Percentiles rank a stretch among this genome's conserved stretches.
These are phyloP conservation scores for Dimocarpus longan DNA, from an alignment of 345 rosid genomes.

Conservation along the genomic window DNA sequence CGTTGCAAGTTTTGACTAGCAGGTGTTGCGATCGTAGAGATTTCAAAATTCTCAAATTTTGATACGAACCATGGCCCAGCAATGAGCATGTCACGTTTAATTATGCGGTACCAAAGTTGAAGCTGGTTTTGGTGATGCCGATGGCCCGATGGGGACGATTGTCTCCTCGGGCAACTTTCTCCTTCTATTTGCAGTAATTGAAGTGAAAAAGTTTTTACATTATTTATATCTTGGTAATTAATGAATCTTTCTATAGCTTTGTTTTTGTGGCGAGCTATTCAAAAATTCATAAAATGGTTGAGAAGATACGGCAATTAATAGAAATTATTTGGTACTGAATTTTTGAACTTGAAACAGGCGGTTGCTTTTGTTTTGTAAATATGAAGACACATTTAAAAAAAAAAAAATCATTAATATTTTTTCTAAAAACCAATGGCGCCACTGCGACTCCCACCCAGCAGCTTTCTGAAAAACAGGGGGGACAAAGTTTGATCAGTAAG, in stretches of 20 bases:
- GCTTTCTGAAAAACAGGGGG: too few relatives aligned
- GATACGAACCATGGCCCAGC: slow-evolving; percentile 16
- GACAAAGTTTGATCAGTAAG: too few relatives aligned
- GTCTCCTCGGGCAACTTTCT: too few relatives aligned
- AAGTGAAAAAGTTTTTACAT: too few relatives aligned
- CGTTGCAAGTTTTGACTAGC: neutral
- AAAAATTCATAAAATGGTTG: neutral
- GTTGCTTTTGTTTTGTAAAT: too few relatives aligned
- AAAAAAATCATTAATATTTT: too few relatives aligned
- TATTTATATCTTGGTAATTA: too few relatives aligned
- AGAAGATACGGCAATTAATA: neutral
- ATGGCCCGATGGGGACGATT: too few relatives aligned
- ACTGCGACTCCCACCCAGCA: too few relatives aligned
- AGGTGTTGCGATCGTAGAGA: neutral
- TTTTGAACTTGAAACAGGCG: too few relatives aligned
- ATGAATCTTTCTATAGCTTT: neutral
- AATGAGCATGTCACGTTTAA: neutral
- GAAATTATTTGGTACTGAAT: neutral
- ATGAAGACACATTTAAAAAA: too few relatives aligned
- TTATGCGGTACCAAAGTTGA: neutral
- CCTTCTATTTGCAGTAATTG: neutral
- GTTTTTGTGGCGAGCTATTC: neutral
- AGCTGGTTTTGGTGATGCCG: neutral
- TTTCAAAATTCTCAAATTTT: neutral
- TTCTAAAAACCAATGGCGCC: too few relatives aligned